Conservation (phyloP, 2,329 filamentous ascomycete species). For the Apiospora aurea region DNA sequence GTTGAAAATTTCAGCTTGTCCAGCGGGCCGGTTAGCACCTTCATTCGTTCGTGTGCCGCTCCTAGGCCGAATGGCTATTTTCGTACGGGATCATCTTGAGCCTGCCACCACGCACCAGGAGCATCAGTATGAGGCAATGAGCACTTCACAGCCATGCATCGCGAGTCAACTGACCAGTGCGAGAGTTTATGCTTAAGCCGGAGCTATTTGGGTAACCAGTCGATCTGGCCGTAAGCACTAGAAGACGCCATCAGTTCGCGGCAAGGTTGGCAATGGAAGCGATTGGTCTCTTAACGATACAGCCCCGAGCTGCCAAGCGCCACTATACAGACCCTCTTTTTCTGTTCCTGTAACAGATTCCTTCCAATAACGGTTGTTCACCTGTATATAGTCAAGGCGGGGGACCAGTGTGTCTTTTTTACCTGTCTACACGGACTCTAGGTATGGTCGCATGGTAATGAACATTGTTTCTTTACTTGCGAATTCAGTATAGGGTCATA, state of each 20-base stretch:
- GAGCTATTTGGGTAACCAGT: background rate
- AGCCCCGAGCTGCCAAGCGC: background rate
- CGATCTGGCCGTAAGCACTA: background rate
- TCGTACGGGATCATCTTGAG: background rate
- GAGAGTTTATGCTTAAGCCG: too few relatives aligned
- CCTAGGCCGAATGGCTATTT: background rate
- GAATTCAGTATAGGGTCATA: too few relatives aligned
- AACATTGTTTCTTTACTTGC: background rate
- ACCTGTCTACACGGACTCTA: background rate
- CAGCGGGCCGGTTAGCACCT: background rate
- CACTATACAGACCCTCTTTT: conserved; percentile 2
- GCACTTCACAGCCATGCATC: background rate
- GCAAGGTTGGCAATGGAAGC: background rate
- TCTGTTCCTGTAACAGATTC: background rate
- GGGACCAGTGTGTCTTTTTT: too few relatives aligned
- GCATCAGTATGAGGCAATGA: background rate
- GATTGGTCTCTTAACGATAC: background rate
- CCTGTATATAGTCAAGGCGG: background rate
- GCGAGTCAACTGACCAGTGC: background rate
- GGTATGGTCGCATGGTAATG: background rate
- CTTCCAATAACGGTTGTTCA: background rate
- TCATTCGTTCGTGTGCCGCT: background rate
- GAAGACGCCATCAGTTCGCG: background rate
- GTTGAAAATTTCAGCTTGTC: background rate
- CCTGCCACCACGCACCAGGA: background rate